Percentiles rank a stretch among this genome's conserved stretches.
These are phyloP conservation scores for Aspergillus flavus DNA, from an alignment of 2,329 filamentous ascomycete species.

Conservation along the genomic window DNA sequence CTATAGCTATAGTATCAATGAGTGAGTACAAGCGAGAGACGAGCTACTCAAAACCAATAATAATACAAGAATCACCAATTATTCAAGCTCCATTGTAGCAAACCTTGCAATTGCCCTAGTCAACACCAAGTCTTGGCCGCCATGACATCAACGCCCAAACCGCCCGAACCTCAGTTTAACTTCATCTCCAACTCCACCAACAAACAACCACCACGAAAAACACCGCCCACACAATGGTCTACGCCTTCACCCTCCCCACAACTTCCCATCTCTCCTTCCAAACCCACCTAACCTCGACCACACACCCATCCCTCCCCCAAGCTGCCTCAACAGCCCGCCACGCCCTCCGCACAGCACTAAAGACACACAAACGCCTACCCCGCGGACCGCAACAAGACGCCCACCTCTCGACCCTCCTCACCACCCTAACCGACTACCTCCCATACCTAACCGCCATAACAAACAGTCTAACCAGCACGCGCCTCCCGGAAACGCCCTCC, in stretches of 20 bases:
- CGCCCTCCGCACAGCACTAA: constrained; percentile 79
- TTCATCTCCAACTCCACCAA: constrained; percentile 15
- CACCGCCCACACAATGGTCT: constrained; percentile 68
- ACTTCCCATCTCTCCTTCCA: constrained; percentile 86
- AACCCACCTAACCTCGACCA: constrained; percentile 72
- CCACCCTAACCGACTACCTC: constrained; percentile 74
- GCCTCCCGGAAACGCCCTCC: constrained; percentile 41
- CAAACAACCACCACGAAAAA: constrained; percentile 7
- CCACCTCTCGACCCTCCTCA: constrained; percentile 70
- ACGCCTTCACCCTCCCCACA: constrained; percentile 83
- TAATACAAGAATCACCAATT: not conserved
- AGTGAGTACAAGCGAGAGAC: not conserved
- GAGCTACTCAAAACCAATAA: not conserved
- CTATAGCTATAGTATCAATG: not conserved
- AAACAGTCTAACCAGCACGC: constrained; percentile 64
- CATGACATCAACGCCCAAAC: constrained; percentile 21
- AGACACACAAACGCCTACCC: constrained; percentile 85
- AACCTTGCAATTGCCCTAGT: not conserved
- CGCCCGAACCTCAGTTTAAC: not conserved
- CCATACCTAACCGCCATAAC: constrained; percentile 82
- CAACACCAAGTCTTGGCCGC: constrained; percentile 11
- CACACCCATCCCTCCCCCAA: constrained; percentile 86
- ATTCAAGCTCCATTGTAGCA: not conserved
- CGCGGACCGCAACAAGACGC: constrained; percentile 65
- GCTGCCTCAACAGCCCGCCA: constrained; percentile 80